A percentile compares a stretch with the other conserved stretches of the same genome.
These are phyloP conservation scores for Dalechampia spathulata DNA, from an alignment of 441 rosid species.

Conservation along the genomic window DNA sequence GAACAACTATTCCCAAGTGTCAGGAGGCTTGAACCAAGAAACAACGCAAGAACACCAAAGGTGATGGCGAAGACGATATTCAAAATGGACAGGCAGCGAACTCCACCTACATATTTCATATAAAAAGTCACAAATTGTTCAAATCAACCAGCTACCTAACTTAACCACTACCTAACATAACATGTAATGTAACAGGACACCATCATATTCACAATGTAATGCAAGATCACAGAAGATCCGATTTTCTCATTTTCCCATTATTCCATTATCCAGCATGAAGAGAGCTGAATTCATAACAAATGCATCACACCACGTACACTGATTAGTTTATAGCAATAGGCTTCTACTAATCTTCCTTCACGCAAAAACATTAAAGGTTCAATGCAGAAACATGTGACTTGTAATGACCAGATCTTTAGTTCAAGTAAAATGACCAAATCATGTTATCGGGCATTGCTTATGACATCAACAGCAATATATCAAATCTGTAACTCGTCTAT, in stretches of 20 bases:
- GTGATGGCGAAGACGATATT: slow-evolving; percentile 57
- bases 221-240: slow-evolving; percentile 41
- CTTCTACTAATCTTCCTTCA: neutral
- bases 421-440: too few relatives aligned
- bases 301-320: neutral
- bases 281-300: neutral
- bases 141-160: neutral
- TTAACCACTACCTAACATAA: neutral
- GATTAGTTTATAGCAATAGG: neutral
- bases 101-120: slow-evolving; percentile 52
- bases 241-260: neutral
- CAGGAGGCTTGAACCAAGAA: slow-evolving; percentile 85
- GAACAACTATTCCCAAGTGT: slow-evolving; percentile 83
- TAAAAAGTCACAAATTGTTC: slow-evolving; percentile 24
- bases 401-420: too few relatives aligned
- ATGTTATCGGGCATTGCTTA: neutral
- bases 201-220: neutral
- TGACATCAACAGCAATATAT: neutral
- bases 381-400: neutral
- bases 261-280: neutral
- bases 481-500: neutral
- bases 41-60: slow-evolving; percentile 70
- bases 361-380: neutral
- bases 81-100: slow-evolving; percentile 70
- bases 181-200: neutral